Conservation (phyloP, 2,329 filamentous ascomycete genomes). For the Fusarium pilosicola region DNA sequence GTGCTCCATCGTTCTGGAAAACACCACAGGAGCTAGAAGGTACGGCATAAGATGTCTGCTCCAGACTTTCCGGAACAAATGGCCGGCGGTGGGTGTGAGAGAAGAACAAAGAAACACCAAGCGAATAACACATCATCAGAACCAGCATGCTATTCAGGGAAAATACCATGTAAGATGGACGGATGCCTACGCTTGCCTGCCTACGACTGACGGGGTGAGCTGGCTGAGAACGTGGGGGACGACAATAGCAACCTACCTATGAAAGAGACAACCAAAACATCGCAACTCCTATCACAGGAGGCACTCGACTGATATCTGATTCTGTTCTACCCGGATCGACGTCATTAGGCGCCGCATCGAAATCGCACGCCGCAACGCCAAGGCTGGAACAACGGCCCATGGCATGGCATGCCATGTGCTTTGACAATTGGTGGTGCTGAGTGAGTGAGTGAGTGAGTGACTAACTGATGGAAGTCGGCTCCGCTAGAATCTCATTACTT, state of each 20-base stretch:
- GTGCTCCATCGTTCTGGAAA: slow-evolving; percentile 28
- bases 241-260: slow-evolving; percentile 17
- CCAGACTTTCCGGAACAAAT: slow-evolving; percentile 7
- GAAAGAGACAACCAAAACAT: slow-evolving; percentile 24
- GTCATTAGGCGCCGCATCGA: slow-evolving; percentile 30
- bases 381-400: slow-evolving; percentile 31
- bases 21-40: slow-evolving; percentile 12
- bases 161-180: slow-evolving; percentile 11
- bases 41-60: slow-evolving; percentile 17
- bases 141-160: slow-evolving; percentile 15
- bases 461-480: slow-evolving; percentile 17
- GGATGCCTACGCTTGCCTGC: slow-evolving; percentile 7
- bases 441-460: background rate
- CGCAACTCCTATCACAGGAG: slow-evolving; percentile 35
- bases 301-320: slow-evolving; percentile 30
- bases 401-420: slow-evolving; percentile 35
- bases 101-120: slow-evolving; percentile 13
- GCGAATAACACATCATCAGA: slow-evolving; percentile 24
- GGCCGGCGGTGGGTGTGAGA: slow-evolving; percentile 12
- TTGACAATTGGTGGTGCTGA: slow-evolving; percentile 30
- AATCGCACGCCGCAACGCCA: slow-evolving; percentile 34
- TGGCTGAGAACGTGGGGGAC: slow-evolving; percentile 24
- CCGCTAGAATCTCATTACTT: slow-evolving; percentile 23
- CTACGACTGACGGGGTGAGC: slow-evolving; percentile 11
- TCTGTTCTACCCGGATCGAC: slow-evolving; percentile 38